Evolutionary conservation across 1,284 basidiomycete species (phyloP).

Genomic region (Papiliotrema nemorosa): DNA sequence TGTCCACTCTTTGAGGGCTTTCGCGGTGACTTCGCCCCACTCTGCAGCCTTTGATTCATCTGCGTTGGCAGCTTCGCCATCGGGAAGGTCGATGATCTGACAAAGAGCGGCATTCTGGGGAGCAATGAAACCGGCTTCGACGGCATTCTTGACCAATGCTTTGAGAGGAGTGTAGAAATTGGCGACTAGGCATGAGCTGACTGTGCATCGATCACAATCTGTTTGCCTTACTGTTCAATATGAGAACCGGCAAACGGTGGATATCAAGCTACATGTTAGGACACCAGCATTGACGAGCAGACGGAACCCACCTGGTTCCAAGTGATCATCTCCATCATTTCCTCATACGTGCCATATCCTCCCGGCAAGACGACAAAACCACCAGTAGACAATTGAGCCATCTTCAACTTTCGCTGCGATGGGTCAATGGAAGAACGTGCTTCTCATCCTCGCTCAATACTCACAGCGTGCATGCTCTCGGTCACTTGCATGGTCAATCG

Average conservation of each 20-base stretch:
- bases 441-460: slow-evolving; percentile 6
- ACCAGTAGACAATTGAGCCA: slow-evolving; percentile 67
- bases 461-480: slow-evolving; percentile 76
- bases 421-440: neutral
- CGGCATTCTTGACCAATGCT: slow-evolving; percentile 63
- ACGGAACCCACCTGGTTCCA: slow-evolving; percentile 56
- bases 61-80: slow-evolving; percentile 55
- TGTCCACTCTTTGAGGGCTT: slow-evolving; percentile 64
- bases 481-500: slow-evolving; percentile 56
- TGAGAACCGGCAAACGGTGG: slow-evolving; percentile 71
- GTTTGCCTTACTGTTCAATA: slow-evolving; percentile 65
- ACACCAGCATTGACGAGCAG: neutral
- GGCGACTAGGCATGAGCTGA: slow-evolving; percentile 52
- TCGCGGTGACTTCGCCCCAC: slow-evolving; percentile 70
- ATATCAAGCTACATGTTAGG: slow-evolving; percentile 67
- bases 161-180: slow-evolving; percentile 77
- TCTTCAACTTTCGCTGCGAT: slow-evolving; percentile 67
- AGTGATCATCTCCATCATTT: slow-evolving; percentile 85
- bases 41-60: slow-evolving; percentile 55
- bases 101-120: slow-evolving; percentile 60
- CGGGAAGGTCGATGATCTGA: slow-evolving; percentile 68
- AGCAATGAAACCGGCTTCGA: slow-evolving; percentile 71
- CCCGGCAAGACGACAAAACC: slow-evolving; percentile 91
- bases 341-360: slow-evolving; percentile 88
- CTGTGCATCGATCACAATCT: neutral